Conservation (phyloP, 2,329 filamentous ascomycete species). For the Helotiales sp. region DNA sequence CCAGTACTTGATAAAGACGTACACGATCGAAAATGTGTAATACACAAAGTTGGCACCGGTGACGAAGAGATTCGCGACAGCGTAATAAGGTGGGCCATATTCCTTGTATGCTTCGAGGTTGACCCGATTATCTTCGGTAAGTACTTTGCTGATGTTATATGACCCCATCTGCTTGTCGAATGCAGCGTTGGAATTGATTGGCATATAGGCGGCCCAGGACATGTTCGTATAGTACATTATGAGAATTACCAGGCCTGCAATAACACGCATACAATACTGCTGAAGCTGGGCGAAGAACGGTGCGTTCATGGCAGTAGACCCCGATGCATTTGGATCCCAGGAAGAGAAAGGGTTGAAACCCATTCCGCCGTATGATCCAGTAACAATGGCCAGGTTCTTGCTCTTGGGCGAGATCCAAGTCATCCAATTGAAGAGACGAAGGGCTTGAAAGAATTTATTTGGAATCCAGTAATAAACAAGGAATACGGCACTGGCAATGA, state of each 20-base stretch:
- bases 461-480: constrained; percentile 41
- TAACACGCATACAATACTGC: constrained; percentile 18
- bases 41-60: constrained; percentile 42
- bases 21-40: constrained; percentile 43
- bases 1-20: constrained; percentile 46
- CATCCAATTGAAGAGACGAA: constrained; percentile 44
- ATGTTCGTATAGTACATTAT: constrained; percentile 23
- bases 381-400: constrained; percentile 48
- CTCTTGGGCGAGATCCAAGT: constrained; percentile 28
- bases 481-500: constrained; percentile 42
- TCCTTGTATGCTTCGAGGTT: constrained; percentile 43
- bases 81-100: constrained; percentile 44
- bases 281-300: constrained; percentile 38
- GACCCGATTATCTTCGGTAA: constrained; percentile 9
- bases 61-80: constrained; percentile 42
- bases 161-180: constrained; percentile 16
- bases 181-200: constrained; percentile 21
- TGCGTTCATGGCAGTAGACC: constrained; percentile 44
- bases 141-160: constrained; percentile 17
- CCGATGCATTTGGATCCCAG: constrained; percentile 55
- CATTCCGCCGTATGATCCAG: constrained; percentile 48
- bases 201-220: constrained; percentile 16
- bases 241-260: constrained; percentile 21
- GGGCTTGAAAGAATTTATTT: constrained; percentile 41
- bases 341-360: constrained; percentile 57